Evolutionary conservation across 2,329 filamentous ascomycete genomes (phyloP), one percentile per base, ranked within the genome.

Genomic region (Lojkania enalia): DNA sequence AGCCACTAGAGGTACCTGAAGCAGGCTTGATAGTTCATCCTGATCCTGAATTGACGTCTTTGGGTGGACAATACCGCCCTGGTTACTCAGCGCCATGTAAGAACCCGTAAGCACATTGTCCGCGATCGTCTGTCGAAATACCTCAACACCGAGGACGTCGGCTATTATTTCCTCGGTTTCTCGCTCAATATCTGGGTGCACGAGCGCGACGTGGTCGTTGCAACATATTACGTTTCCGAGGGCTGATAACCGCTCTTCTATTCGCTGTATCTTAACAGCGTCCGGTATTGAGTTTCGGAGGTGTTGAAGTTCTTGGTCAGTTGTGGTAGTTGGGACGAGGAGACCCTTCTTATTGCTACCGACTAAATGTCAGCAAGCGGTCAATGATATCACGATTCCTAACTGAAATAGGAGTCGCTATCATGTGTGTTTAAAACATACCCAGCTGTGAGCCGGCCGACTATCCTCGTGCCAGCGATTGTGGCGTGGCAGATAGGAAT

Each of bases 111-210:
- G 84, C 46, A 99, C 94, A 69, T 97, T 96, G 74, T 96, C 91
- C 63, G 92, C 90, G 49, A 99, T 87, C 35, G 94, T 97, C 78
- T 99, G 94, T 52, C 89, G 79, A 76, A 94, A 95, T 9, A 94
- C 88, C 71, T 95, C 88, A 46, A 95, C 88, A 52, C 88, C 88
- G 15, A 95, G 77, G 48, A 95, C 89, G 70, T 99, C 94, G 61
- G 94, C 90, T 67, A 99, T 91, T 73, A 99, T 96, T 77, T 99
- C 94, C 75, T 99, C 94, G 13, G 91, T 96, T 78, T 99, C 94
- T 51, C 92, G 87, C 79, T 97, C 94, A 49, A 99, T 79, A 67
- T 99, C 94, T 9, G 94, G 94, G 71, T 99, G 94, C 51, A 97
- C 85, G 33, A 99, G 85, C 40, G 94, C 94, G 58, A 97, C 94